These are phyloP conservation scores for Fraxinus velutina DNA, from an alignment of 305 asterid genomes.

Conservation along the genomic window DNA sequence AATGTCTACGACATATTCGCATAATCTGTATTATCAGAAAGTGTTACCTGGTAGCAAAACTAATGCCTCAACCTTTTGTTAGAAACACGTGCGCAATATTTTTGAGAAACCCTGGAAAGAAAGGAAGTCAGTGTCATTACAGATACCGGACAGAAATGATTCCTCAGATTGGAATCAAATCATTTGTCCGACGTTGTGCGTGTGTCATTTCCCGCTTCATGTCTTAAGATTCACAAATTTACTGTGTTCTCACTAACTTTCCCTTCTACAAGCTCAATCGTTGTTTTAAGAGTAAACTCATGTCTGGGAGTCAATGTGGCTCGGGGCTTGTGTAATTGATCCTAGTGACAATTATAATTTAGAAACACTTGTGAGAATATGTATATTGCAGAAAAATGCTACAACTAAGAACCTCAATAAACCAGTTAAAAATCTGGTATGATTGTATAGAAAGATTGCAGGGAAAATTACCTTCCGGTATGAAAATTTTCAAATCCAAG, in stretches of 20 bases:
- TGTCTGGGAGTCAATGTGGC: not conserved
- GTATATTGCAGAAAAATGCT: not conserved
- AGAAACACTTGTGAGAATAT: not conserved
- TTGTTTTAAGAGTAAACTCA: constrained; percentile 78
- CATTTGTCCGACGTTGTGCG: not conserved
- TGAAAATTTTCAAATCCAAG: not conserved
- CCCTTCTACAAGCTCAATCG: constrained; percentile 36
- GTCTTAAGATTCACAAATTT: not conserved
- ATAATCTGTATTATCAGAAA: not conserved
- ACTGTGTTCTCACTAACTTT: not conserved
- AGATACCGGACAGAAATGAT: not conserved
- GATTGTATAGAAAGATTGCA: not conserved
- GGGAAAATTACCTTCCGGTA: constrained; percentile 32
- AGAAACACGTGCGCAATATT: too few relatives aligned
- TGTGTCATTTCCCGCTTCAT: not conserved
- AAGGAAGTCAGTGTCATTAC: not conserved
- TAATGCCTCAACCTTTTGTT: not conserved
- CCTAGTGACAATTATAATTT: not conserved
- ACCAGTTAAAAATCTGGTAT: not conserved
- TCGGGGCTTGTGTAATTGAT: not conserved
- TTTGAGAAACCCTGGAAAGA: not conserved
- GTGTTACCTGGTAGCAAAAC: not conserved
- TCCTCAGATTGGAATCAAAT: not conserved
- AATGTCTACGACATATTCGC: not conserved
- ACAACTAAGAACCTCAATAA: not conserved